These are phyloP conservation scores for Gastrodia elata DNA, from an alignment of 106 monocot species.

Conservation along the genomic window DNA sequence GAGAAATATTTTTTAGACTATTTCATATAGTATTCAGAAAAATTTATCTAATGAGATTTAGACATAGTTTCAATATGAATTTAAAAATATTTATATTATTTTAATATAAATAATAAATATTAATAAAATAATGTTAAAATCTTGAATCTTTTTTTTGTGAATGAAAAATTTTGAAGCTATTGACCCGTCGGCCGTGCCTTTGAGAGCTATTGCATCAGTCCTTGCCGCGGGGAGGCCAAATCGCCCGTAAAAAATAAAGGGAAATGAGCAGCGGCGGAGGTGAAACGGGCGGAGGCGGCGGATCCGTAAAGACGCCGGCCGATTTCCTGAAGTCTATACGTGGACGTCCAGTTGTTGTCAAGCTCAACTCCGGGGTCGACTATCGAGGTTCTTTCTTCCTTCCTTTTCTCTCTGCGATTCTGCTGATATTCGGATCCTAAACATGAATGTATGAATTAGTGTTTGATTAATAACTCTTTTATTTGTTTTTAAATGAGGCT, in stretches of 20 bases:
- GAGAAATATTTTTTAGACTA: too few species aligned
- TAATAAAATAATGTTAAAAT: too few species aligned
- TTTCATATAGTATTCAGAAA: too few species aligned
- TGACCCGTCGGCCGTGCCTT: too few species aligned
- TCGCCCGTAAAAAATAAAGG: neutral
- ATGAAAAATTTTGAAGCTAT: too few species aligned
- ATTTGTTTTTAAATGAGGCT: neutral
- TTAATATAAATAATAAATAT: too few species aligned
- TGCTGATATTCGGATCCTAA: neutral
- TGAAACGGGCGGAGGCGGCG: conserved; percentile 32
- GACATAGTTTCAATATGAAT: too few species aligned
- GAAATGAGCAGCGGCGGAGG: conserved; percentile 29
- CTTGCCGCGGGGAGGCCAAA: neutral
- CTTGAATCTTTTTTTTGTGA: too few species aligned
- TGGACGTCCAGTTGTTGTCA: conserved; percentile 92
- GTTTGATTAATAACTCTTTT: neutral
- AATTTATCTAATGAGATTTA: too few species aligned
- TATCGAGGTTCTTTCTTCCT: conserved; percentile 50
- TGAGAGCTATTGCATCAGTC: too few species aligned
- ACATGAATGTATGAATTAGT: neutral
- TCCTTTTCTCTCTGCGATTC: neutral
- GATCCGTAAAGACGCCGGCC: conserved; percentile 76
- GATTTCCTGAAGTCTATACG: conserved; percentile 96
- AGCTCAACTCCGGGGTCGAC: conserved; percentile 97
- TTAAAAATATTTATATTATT: too few species aligned